phyloP scores from a whole-genome alignment of 169 alveolate species.

The Plasmodium knowlesi region DNA sequence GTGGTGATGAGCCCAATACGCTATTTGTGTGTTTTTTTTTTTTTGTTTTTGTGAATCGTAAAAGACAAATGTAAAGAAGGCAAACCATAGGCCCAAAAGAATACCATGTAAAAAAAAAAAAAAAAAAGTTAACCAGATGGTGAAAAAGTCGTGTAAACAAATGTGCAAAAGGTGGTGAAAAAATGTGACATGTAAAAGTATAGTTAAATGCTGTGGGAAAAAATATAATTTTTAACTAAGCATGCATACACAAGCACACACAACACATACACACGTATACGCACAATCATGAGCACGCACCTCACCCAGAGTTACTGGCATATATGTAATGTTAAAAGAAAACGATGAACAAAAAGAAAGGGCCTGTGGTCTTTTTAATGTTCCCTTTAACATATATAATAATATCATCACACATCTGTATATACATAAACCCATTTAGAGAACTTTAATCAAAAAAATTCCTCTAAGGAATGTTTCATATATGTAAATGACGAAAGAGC shows the following conservation, averaged over 20 bases:
- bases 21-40: conserved; percentile 10
- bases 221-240: not conserved
- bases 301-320: not conserved
- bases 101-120: not conserved
- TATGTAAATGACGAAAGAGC: not conserved
- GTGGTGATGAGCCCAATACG: not conserved
- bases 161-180: not conserved
- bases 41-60: conserved; percentile 5
- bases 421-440: conserved; percentile 22
- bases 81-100: not conserved
- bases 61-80: not conserved
- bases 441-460: conserved; percentile 25
- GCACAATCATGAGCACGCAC: not conserved
- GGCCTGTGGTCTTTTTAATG: conserved; percentile 25
- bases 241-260: not conserved
- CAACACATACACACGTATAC: not conserved
- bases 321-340: not conserved
- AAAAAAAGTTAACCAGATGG: not conserved
- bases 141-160: not conserved
- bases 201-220: not conserved
- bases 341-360: conserved; percentile 21
- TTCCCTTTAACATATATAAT: conserved; percentile 18
- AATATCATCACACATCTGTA: conserved; percentile 8
- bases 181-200: not conserved
- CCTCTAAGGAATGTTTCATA: conserved; percentile 10